These are phyloP conservation scores for Sinapis alba DNA, from an alignment of 441 rosid species.

Conservation along the genomic window DNA sequence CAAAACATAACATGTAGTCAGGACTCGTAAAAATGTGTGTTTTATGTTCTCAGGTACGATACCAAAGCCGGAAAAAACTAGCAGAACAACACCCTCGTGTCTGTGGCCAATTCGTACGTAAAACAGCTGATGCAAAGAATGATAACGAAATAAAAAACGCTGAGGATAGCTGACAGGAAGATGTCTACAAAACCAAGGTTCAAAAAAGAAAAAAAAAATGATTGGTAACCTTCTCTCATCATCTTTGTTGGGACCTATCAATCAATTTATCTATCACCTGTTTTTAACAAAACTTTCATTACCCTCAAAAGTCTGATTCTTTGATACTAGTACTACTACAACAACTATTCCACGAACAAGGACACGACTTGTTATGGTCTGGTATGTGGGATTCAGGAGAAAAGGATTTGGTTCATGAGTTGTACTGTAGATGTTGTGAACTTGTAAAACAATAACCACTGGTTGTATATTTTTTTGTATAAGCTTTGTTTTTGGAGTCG, in stretches of 20 bases:
- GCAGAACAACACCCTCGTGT: slow-evolving; percentile 62
- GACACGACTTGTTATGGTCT: slow-evolving; percentile 23
- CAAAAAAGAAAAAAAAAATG: not conserved
- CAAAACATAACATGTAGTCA: not conserved
- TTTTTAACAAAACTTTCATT: slow-evolving; percentile 25
- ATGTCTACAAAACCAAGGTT: slow-evolving; percentile 2
- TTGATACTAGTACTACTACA: slow-evolving; percentile 12
- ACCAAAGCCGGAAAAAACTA: slow-evolving; percentile 59
- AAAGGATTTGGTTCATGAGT: slow-evolving; percentile 27
- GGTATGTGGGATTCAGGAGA: slow-evolving; percentile 27
- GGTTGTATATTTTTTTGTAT: slow-evolving; percentile 28
- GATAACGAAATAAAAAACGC: slow-evolving; percentile 19
- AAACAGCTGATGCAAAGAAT: slow-evolving; percentile 23
- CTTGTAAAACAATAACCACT: slow-evolving; percentile 33
- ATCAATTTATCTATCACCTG: slow-evolving; percentile 11
- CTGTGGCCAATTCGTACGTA: slow-evolving; percentile 57
- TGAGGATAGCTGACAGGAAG: slow-evolving; percentile 32
- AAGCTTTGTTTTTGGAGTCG: slow-evolving; percentile 14
- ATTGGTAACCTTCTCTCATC: slow-evolving; percentile 30
- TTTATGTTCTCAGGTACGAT: slow-evolving; percentile 48
- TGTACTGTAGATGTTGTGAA: slow-evolving; percentile 31
- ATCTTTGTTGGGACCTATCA: slow-evolving; percentile 15
- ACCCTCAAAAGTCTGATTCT: slow-evolving; percentile 30
- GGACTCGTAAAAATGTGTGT: not conserved
- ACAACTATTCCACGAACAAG: slow-evolving; percentile 18